phyloP scores from a whole-genome alignment of 768 basidiomycete species.

The Termitomyces sp. region DNA sequence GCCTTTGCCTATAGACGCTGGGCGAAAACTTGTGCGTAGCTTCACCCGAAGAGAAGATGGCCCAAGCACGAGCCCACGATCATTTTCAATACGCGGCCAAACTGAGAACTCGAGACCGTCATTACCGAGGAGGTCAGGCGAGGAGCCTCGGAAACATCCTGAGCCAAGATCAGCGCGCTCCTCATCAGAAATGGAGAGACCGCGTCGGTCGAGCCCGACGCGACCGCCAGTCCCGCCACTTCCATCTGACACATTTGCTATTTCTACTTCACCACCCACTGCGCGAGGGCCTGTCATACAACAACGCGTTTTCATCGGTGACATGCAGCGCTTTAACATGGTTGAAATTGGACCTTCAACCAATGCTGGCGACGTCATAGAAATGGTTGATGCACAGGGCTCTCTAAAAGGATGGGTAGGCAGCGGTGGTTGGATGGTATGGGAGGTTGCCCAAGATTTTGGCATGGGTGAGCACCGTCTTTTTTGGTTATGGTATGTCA shows the following conservation, averaged over 20 bases:
- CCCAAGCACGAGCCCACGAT: constrained; percentile 12
- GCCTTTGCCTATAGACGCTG: constrained; percentile 26
- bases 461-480: constrained; percentile 74
- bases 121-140: constrained; percentile 11
- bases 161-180: constrained; percentile 16
- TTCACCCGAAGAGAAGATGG: constrained; percentile 25
- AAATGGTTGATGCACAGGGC: constrained; percentile 59
- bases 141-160: constrained; percentile 13
- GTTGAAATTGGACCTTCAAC: constrained; percentile 67
- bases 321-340: constrained; percentile 69
- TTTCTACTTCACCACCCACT: constrained; percentile 21
- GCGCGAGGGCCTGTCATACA: constrained; percentile 35
- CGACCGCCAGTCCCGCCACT: constrained; percentile 34
- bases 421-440: constrained; percentile 81
- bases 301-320: constrained; percentile 73
- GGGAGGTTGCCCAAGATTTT: constrained; percentile 85
- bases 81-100: constrained; percentile 15
- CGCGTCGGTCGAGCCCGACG: constrained; percentile 17
- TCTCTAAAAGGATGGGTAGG: constrained; percentile 55
- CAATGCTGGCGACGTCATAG: constrained; percentile 68
- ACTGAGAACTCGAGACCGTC: constrained; percentile 6
- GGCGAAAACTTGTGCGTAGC: constrained; percentile 28
- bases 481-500: not conserved
- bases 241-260: constrained; percentile 28
- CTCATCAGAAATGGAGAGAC: constrained; percentile 20